A percentile compares a stretch with the other conserved stretches of the same genome.
These are phyloP conservation scores for Friedmanniomyces endolithicus DNA, from an alignment of 495 filamentous ascomycete genomes.

Conservation along the genomic window DNA sequence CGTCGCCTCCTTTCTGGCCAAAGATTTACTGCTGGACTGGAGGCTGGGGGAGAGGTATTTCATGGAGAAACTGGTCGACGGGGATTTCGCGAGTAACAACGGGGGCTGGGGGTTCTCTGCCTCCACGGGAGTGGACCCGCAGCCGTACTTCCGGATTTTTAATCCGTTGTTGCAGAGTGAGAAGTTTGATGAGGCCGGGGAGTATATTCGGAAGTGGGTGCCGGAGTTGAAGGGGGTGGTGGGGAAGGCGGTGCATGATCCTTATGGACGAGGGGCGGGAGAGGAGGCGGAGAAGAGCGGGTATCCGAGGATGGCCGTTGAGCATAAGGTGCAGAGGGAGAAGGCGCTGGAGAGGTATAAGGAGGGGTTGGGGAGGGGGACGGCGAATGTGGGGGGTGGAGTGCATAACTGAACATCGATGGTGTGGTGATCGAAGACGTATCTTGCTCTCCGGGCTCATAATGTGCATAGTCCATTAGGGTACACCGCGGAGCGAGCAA, in stretches of 20 bases:
- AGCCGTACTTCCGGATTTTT: constrained; percentile 87
- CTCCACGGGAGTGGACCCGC: constrained; percentile 74
- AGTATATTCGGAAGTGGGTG: constrained; percentile 63
- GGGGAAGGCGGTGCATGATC: constrained; percentile 63
- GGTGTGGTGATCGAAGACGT: background rate
- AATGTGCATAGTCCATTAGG: too few species aligned
- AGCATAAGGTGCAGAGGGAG: constrained; percentile 56
- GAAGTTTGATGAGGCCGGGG: constrained; percentile 59
- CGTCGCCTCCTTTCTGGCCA: constrained; percentile 73
- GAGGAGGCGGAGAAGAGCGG: constrained; percentile 47
- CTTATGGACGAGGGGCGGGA: constrained; percentile 54
- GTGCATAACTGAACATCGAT: constrained; percentile 12
- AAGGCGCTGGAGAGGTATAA: constrained; percentile 64
- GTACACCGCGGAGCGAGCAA: too few species aligned
- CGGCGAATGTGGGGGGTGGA: constrained; percentile 26
- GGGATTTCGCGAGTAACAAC: constrained; percentile 86
- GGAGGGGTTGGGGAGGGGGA: constrained; percentile 43
- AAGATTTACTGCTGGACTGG: constrained; percentile 84
- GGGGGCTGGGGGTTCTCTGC: constrained; percentile 83
- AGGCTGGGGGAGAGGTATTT: constrained; percentile 79
- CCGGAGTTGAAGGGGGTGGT: constrained; percentile 50
- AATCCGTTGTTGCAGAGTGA: constrained; percentile 79
- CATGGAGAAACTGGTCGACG: constrained; percentile 80
- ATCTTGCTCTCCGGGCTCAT: too few species aligned
- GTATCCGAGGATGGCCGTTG: constrained; percentile 64